A percentile compares a stretch with the other conserved stretches of the same genome.
These are phyloP conservation scores for Claviceps spartinae DNA, from an alignment of 2,329 filamentous ascomycete genomes.

Conservation along the genomic window DNA sequence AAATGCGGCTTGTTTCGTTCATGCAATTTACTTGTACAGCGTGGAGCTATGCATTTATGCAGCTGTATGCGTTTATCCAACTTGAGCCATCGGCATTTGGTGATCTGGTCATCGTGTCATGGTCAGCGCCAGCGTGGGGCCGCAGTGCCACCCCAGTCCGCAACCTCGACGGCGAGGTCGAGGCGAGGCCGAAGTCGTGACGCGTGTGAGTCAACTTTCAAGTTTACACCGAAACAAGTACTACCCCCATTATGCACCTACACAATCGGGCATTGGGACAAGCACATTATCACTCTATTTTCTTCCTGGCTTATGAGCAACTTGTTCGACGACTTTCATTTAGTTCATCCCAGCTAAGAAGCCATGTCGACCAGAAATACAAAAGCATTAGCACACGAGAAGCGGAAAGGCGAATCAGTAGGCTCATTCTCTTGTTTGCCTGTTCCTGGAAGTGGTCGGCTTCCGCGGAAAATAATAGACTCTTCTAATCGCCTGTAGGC, in stretches of 20 bases:
- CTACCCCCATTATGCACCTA: neutral
- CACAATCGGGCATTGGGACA: no score
- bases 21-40: neutral
- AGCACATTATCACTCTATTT: neutral
- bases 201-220: neutral
- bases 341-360: slow-evolving; percentile 11
- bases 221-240: neutral
- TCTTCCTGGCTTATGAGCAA: neutral
- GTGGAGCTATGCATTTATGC: neutral
- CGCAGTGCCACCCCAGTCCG: neutral
- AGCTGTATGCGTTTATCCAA: slow-evolving; percentile 2
- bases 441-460: neutral
- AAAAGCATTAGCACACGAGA: slow-evolving; percentile 60
- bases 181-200: slow-evolving; percentile 4
- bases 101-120: neutral
- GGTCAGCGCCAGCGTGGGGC: neutral
- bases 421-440: slow-evolving; percentile 10
- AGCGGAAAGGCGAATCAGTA: slow-evolving; percentile 78
- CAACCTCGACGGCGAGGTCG: slow-evolving; percentile 3
- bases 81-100: neutral
- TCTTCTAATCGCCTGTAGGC: slow-evolving; percentile 31
- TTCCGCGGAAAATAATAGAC: neutral
- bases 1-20: neutral
- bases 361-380: slow-evolving; percentile 40
- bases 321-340: slow-evolving; percentile 5